Evolutionary conservation across 2,329 filamentous ascomycete species (phyloP), one percentile per base, ranked within the genome.

Genomic region (Orbilia ellipsospora): DNA sequence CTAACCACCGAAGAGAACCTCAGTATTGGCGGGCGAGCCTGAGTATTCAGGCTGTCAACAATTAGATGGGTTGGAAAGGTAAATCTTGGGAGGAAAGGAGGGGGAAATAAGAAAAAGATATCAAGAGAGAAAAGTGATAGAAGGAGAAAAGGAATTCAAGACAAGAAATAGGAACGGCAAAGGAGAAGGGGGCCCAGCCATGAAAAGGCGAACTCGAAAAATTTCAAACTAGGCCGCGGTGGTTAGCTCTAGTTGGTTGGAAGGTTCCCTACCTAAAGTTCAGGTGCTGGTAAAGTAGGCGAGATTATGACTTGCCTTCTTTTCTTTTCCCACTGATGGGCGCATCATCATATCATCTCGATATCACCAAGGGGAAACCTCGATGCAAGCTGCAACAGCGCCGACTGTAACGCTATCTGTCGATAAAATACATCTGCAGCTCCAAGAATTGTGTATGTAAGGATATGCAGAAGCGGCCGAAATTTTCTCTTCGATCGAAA

Each of bases 31-130:
- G 72, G 73, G 66, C 68, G 63, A 75, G 74, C 77, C 77, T 75
- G 74, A 77, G 68, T 57, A 76, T 75, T 73, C 72, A 76, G 68
- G 74, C 74, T 75, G 77, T 75, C 73, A 77, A 77, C 77, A 75
- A 77, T 60, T 52, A 64, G 52, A 69, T 51, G 56, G 77, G 65
- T 77, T 73, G 68, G 62, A 59, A 64, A 70, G 61, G 60, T 66
- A 65, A 68, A 36, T 36, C 68, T 59, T 70, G 61, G 68, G 76
- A 65, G 60, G 67, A 44, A 77, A 78, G 68, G 78, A 74, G 72
- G 65, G 74, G 45, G 70, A 75, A 72, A 67, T 74, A 63, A 50
- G 31, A 36, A 61, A 69, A 63, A 56, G 66, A 77, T 74, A 77
- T 74, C 70, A 63, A 61, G 67, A 77, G 64, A 36, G 31, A 36